Evolutionary conservation across 495 filamentous ascomycete genomes (phyloP), one percentile per base, ranked within the genome.

Genomic region (Cetradonia linearis): DNA sequence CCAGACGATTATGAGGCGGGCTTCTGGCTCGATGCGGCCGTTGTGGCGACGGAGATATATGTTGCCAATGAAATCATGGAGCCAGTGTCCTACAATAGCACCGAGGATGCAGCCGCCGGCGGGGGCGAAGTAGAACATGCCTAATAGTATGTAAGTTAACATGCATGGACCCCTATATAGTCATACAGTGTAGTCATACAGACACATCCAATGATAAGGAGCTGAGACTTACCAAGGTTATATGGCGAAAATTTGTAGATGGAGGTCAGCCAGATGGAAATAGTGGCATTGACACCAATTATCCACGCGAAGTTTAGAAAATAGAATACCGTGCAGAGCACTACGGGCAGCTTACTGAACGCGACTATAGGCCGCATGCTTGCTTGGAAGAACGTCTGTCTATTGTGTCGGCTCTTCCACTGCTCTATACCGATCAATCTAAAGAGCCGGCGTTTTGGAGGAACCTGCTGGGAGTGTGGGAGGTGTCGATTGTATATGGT

Each of bases 261-360:
- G 0, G 74, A 74, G 0, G 72, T 73, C 10, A 85, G 66, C 62
- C 81, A 79, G 48, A 84, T 79, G 30, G 76, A 72, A 13, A 83
- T 70, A 2, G 82, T 84, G 0, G 81, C 81, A 63, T 86, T 85
- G 68, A 85, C 80, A 8, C 79, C 81, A 14, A 85, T 77, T 7
- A 76, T 76, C 81, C 81, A 85, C 13, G 80, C 78, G 65, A 84
- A 84, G 7, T 72, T 80, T n/a, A 81, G 64, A 42, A 79, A 65
- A 67, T 85, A 85, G 62, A 81, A 84, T 0, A 84, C 18, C 23
- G 70, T 74, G 0, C 71, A 66, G 0, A 81, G 60, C 11, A 81
- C 63, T 0, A 85, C 74, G 10, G 74, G 73, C 3, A 78, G 77
- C 64, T 83, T 83, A 27, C 71, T 33, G 53, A 83, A 66, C 14